Percentiles rank a stretch among this genome's conserved stretches.
These are phyloP conservation scores for Apiospora saccharicola DNA, from an alignment of 2,329 filamentous ascomycete genomes.

Conservation along the genomic window DNA sequence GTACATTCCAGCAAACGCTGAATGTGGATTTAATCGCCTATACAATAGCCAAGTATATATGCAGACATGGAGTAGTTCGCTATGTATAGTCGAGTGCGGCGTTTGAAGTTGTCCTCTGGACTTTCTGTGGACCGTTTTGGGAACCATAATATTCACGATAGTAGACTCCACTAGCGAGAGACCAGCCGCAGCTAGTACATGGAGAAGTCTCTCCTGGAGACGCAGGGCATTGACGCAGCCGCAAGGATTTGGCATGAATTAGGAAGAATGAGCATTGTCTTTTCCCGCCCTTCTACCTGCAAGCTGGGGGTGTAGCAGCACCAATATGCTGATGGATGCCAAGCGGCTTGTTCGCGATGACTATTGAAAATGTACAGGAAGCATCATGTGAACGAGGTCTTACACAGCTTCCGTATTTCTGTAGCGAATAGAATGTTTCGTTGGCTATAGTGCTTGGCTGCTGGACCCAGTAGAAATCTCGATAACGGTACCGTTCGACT, in stretches of 20 bases:
- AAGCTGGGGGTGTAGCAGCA: not conserved
- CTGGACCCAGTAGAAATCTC: not conserved
- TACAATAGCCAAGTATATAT: not conserved
- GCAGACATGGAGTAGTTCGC: not conserved
- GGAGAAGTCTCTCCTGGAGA: not conserved
- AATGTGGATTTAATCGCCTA: not conserved
- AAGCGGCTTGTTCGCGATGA: not conserved
- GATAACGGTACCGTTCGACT: not conserved
- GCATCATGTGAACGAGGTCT: not conserved
- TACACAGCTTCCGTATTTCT: not conserved
- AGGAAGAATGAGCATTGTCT: slow-evolving; percentile 5
- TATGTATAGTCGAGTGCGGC: slow-evolving; percentile 3
- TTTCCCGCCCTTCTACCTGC: slow-evolving; percentile 2
- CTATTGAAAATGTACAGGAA: slow-evolving; percentile 1
- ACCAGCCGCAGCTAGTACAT: not conserved
- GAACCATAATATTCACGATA: slow-evolving; percentile 12
- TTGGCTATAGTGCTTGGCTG: not conserved
- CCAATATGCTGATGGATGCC: not conserved
- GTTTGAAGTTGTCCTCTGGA: not conserved
- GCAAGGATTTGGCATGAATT: slow-evolving; percentile 2
- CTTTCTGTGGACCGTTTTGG: not conserved
- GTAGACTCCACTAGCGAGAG: not conserved
- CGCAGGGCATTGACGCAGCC: slow-evolving; percentile 24
- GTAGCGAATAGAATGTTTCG: not conserved
- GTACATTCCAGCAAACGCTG: not conserved